Evolutionary conservation across 2,329 filamentous ascomycete species (phyloP).

Genomic region (Trichoderma pleuroti): DNA sequence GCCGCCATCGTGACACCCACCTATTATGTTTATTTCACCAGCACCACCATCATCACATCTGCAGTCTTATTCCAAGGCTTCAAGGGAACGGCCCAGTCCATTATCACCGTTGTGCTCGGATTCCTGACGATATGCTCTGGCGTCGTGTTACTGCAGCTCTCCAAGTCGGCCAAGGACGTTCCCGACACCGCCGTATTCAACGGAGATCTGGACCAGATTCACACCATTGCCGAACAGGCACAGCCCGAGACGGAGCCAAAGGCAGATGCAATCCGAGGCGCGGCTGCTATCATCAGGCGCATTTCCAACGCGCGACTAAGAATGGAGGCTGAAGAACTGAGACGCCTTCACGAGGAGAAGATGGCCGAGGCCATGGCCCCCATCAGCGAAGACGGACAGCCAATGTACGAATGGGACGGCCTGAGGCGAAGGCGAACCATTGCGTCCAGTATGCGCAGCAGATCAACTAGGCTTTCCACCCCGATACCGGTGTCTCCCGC

Average conservation of each 20-base stretch:
- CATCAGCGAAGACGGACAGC: slow-evolving; percentile 71
- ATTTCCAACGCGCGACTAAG: slow-evolving; percentile 72
- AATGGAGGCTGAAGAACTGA: slow-evolving; percentile 76
- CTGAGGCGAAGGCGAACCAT: slow-evolving; percentile 68
- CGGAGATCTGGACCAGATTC: slow-evolving; percentile 90
- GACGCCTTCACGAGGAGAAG: slow-evolving; percentile 75
- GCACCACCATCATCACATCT: slow-evolving; percentile 89
- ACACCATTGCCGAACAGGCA: slow-evolving; percentile 90
- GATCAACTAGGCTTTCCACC: slow-evolving; percentile 28
- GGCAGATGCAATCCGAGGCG: slow-evolving; percentile 89
- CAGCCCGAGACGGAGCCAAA: slow-evolving; percentile 96
- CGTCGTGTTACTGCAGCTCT: slow-evolving; percentile 89
- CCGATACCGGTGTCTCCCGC: slow-evolving; percentile 22
- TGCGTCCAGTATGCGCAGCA: slow-evolving; percentile 31
- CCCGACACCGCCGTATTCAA: slow-evolving; percentile 89
- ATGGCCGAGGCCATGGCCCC: slow-evolving; percentile 66
- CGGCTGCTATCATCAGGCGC: slow-evolving; percentile 81
- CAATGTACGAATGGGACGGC: slow-evolving; percentile 82
- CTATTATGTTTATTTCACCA: slow-evolving; percentile 98
- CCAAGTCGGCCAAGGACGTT: slow-evolving; percentile 96
- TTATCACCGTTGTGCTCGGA: slow-evolving; percentile 85
- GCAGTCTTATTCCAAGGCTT: slow-evolving; percentile 91
- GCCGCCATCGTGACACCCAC: slow-evolving; percentile 95
- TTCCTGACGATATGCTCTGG: slow-evolving; percentile 93
- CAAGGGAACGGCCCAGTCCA: slow-evolving; percentile 76